phyloP scores from a whole-genome alignment of 2,329 filamentous ascomycete species.

The Fusarium sp. region DNA sequence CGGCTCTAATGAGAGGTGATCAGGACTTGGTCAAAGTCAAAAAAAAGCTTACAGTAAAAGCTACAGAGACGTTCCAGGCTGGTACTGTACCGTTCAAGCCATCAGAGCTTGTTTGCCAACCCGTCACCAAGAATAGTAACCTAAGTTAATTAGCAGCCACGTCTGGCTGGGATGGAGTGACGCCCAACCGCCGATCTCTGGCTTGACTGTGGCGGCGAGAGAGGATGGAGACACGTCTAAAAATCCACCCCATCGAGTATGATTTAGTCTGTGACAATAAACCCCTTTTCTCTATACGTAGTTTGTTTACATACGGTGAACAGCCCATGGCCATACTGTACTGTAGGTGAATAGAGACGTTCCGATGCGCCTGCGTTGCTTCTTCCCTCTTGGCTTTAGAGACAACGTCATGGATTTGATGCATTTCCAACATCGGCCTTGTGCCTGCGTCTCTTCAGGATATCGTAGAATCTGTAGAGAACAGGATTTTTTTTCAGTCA shows the following conservation, averaged over 20 bases:
- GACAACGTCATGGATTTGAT: conserved; percentile 26
- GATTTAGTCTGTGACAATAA: conserved; percentile 16
- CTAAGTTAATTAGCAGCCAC: conserved; percentile 15
- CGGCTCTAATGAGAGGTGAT: conserved; percentile 11
- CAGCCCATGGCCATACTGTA: conserved; percentile 5
- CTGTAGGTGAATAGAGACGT: conserved; percentile 19
- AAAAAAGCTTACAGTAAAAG: background rate
- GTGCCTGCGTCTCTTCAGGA: conserved; percentile 24
- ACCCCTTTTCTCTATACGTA: conserved; percentile 18
- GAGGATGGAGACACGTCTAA: conserved; percentile 21
- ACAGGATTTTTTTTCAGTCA: background rate
- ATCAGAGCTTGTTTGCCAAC: conserved; percentile 6
- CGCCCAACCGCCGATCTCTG: conserved; percentile 33
- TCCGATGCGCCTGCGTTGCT: conserved; percentile 22
- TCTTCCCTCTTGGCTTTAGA: conserved; percentile 22
- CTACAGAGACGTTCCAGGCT: conserved; percentile 15
- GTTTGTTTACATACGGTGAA: conserved; percentile 13
- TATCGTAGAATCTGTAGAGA: conserved; percentile 13
- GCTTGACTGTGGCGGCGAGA: conserved; percentile 20
- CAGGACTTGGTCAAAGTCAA: conserved; percentile 3
- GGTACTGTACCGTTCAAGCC: conserved; percentile 8
- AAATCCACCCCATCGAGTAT: conserved; percentile 16
- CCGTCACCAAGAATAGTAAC: conserved; percentile 34
- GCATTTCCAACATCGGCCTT: conserved; percentile 33
- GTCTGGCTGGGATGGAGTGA: conserved; percentile 10